A percentile compares a stretch with the other conserved stretches of the same genome.
These are phyloP conservation scores for Byssochlamys sp. DNA, from an alignment of 2,329 filamentous ascomycete species.

Conservation along the genomic window DNA sequence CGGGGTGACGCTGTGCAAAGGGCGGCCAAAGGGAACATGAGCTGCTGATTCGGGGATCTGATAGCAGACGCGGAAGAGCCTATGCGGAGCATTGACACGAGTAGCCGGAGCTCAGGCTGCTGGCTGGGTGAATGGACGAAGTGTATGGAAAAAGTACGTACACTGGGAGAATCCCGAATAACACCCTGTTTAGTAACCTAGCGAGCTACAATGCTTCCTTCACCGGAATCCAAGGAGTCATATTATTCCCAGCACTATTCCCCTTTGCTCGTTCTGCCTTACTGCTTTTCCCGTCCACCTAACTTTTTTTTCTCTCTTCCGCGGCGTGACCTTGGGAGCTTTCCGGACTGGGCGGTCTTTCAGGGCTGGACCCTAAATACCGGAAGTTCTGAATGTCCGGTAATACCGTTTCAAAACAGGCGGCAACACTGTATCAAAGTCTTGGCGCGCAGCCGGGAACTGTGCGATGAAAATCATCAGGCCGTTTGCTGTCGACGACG, in stretches of 20 bases:
- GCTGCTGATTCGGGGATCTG: conserved; percentile 12
- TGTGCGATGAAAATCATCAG: conserved; percentile 35
- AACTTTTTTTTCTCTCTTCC: background rate
- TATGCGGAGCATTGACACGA: background rate
- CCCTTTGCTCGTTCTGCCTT: background rate
- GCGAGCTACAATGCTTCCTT: background rate
- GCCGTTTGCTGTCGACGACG: conserved; percentile 21
- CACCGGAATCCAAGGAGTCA: background rate
- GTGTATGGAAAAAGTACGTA: background rate
- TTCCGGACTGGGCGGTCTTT: background rate
- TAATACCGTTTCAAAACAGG: conserved; percentile 7
- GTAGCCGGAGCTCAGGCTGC: background rate
- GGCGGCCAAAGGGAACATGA: conserved; percentile 20
- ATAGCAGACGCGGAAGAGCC: background rate
- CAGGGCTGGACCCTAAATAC: background rate
- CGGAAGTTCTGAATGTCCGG: conserved; percentile 1
- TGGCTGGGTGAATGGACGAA: background rate
- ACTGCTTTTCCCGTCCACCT: background rate
- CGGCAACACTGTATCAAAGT: conserved; percentile 6
- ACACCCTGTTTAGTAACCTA: background rate
- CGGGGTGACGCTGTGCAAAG: conserved; percentile 16
- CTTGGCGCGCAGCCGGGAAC: conserved; percentile 26
- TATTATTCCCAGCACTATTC: background rate
- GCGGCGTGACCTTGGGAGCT: background rate
- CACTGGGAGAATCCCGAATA: background rate